Evolutionary conservation across 23 red algal species (phyloP).

Genomic region (Pyropia yezoensis): DNA sequence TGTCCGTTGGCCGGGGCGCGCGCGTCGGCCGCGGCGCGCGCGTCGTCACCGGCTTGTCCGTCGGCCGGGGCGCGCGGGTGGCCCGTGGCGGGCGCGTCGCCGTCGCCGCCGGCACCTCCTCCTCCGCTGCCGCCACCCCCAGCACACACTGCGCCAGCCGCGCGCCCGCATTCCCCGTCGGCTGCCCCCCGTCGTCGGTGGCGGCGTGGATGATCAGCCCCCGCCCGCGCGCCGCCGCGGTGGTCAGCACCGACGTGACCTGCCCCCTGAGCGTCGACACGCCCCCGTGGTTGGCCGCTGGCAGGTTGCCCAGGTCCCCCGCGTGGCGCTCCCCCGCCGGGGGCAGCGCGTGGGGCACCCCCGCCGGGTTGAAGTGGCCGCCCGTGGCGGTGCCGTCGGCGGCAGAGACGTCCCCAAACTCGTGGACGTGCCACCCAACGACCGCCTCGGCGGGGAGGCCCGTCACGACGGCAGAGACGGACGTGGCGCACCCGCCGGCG

Average conservation of each 20-base stretch:
- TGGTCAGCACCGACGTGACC: conserved; percentile 13
- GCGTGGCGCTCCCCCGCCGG: conserved; percentile 10
- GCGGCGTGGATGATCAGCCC: conserved; percentile 41
- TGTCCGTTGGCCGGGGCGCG: too few species aligned
- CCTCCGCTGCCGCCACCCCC: conserved; percentile 6
- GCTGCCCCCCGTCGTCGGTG: conserved; percentile 44
- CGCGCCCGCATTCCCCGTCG: conserved; percentile 25
- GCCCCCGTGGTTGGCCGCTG: neutral
- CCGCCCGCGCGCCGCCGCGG: conserved; percentile 19
- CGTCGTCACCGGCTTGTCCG: too few species aligned
- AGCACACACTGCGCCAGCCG: conserved; percentile 39
- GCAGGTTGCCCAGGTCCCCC: conserved; percentile 53
- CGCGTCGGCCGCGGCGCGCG: too few species aligned
- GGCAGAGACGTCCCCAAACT: conserved; percentile 34
- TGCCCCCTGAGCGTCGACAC: neutral
- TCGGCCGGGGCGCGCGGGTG: too few species aligned
- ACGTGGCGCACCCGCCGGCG: too few species aligned
- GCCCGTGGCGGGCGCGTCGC: too few species aligned
- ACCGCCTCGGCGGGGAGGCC: too few species aligned
- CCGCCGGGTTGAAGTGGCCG: conserved; percentile 31
- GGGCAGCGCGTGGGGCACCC: conserved; percentile 13
- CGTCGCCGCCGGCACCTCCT: too few species aligned
- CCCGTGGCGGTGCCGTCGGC: conserved; percentile 32
- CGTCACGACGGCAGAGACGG: too few species aligned
- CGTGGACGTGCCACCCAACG: conserved; percentile 37